Evolutionary conservation across 768 basidiomycete genomes (phyloP).

Genomic region (Boletus tylopilopsis): DNA sequence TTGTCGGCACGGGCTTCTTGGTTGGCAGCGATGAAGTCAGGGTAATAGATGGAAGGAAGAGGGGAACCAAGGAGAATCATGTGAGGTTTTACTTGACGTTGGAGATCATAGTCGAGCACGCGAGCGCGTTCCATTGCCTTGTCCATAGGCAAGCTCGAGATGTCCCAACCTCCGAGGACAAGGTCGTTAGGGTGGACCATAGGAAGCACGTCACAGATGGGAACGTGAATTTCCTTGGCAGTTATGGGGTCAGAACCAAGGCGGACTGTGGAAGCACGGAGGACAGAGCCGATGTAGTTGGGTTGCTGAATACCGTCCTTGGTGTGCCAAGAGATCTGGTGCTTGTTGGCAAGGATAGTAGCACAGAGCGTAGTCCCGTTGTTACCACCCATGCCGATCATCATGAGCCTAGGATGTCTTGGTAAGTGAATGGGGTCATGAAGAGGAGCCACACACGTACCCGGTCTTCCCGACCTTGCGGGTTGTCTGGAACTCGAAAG

Average conservation of each 20-base stretch:
- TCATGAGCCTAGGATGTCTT: conserved; percentile 69
- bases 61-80: conserved; percentile 80
- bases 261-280: conserved; percentile 93
- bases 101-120: conserved; percentile 94
- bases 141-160: conserved; percentile 81
- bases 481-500: conserved; percentile 89
- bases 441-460: conserved; percentile 44
- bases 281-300: conserved; percentile 96
- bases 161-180: conserved; percentile 98
- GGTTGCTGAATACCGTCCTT: conserved; percentile 89
- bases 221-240: conserved; percentile 89
- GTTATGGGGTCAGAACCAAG: conserved; percentile 77
- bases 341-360: conserved; percentile 92
- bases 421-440: conserved; percentile 1
- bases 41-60: conserved; percentile 94
- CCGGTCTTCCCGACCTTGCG: conserved; percentile 88
- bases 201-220: conserved; percentile 87
- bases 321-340: conserved; percentile 93
- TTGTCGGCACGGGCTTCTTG: conserved; percentile 97
- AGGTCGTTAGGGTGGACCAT: conserved; percentile 99
- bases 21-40: conserved; percentile 97
- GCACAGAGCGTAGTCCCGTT: conserved; percentile 94
- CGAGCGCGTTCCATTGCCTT: conserved; percentile 90
- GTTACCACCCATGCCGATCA: conserved; percentile 97
- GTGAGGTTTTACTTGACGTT: conserved; percentile 87